A percentile compares a stretch with the other conserved stretches of the same genome.
These are phyloP conservation scores for Ailanthus altissimus DNA, from an alignment of 345 rosid genomes.

Conservation along the genomic window DNA sequence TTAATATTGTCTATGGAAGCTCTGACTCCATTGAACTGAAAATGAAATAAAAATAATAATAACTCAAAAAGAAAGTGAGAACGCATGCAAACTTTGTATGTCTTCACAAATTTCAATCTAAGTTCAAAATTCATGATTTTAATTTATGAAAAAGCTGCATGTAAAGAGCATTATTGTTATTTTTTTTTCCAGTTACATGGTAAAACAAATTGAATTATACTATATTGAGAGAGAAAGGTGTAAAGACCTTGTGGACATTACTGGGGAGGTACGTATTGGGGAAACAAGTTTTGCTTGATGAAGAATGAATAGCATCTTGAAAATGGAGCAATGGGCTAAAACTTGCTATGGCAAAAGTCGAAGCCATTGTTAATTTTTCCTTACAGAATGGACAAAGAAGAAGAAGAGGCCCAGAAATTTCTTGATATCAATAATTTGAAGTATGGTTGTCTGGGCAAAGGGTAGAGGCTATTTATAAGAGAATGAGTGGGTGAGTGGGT, in stretches of 20 bases:
- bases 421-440: background rate
- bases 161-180: no score
- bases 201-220: no score
- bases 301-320: constrained; percentile 1
- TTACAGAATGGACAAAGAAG: background rate
- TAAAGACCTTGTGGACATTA: constrained; percentile 13
- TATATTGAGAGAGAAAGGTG: background rate
- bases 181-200: no score
- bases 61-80: background rate
- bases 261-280: background rate
- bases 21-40: constrained; percentile 6
- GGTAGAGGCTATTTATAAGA: background rate
- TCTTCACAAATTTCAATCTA: no score
- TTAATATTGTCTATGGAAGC: background rate
- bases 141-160: no score
- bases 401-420: background rate
- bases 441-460: background rate
- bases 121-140: no score
- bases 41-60: background rate
- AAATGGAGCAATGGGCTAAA: constrained; percentile 16
- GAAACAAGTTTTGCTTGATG: background rate
- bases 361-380: constrained; percentile 19
- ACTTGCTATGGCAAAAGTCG: constrained; percentile 6
- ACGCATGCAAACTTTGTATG: no score
- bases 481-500: background rate